Evolutionary conservation across 495 filamentous ascomycete genomes (phyloP), one percentile per base, ranked within the genome.

Genomic region (Penicillium coprophilum): DNA sequence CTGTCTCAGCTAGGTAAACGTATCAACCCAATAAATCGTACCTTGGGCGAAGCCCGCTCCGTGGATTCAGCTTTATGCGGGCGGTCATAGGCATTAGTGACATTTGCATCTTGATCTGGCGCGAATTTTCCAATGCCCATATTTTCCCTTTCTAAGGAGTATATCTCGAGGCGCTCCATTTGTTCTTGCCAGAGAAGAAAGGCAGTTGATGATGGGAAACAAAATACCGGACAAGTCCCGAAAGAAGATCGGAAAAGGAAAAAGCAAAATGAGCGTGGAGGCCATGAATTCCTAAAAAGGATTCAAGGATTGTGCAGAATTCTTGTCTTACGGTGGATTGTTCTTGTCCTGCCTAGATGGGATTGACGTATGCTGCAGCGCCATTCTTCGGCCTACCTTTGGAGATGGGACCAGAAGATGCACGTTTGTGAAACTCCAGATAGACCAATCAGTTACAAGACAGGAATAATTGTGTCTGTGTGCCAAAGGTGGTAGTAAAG

Each of bases 81-180:
- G 7, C 13, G n/a, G 2, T 45, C 32, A 47, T 47, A 28, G 27
- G 39, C 21, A 30, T 51, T 52, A 8, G 21, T 24, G 24, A n/a
- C n/a, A 21, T 34, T 40, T 20, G 13, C 32, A 36, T 38, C 36
- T 46, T 27, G 8, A 4, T 39, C 23, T 15, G 48, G 17, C 0
- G n/a, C n/a, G 15, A 3, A n/a, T 4, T 45, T 49, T 27, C 39
- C 39, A 45, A 46, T 46, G 27, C 17, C 9, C 4, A 27, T 4
- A 23, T 31, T 39, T 4, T 30, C 32, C 6, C 20, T 10, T 6
- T 53, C 38, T 13, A 45, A 40, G 11, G 13, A 3, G 8, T 38
- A 24, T 31, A 46, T 46, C 40, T 57, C 48, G 39, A 32, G 40
- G 12, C 23, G 32, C 13, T 52, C 31, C 55, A 57, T 57, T 57